Base-by-base conservation (phyloP, 768 basidiomycete species). In the Rhizopogon roseolus region DNA sequence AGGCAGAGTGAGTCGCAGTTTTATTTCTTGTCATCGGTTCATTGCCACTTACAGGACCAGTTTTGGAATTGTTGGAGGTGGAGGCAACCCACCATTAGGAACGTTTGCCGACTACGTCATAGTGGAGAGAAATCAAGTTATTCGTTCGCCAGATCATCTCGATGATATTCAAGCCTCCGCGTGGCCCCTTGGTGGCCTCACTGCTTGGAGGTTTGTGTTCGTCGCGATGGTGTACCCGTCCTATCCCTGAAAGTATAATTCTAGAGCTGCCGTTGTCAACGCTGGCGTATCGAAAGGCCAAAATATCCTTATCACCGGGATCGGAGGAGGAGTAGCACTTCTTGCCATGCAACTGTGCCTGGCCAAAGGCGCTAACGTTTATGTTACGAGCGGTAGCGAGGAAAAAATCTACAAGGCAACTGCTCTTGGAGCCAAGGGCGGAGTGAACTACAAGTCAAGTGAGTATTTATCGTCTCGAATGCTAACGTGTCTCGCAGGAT, bases 251-350 rank as follows among this genome's bases (percentile, higher is more conserved):
- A 28, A 13, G 41, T 10, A 29, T 36, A 34, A 52, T 44, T 19
- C 36, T 57, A 90, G 90, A 64, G 88, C 86, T 1, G 73, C 78
- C 3, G 71, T 83, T 16, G 76, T 90, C 22, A 83, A 91, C 57
- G 90, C 81, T 0, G 66, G 75, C 4, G 83, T 91, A 13, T 56
- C 79, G 49, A 61, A 70, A 13, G 88, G 83, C 6, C 81, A 92
- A 36, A 86, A 85, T 50, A 76, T 94, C 39, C 79, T 93, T 42
- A 85, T 94, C 54, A 90, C 88, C 0, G 90, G 90, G 16, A 81
- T 88, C 41, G 90, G 90, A 22, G 91, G 91, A 17, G 91, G 92
- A 11, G 92, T 94, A 38, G 92, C 92, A 0, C 74, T 93, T 28
- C 60, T 82, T 39, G 84, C 87, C 0, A 68, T 93, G 55, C 90